phyloP scores from a whole-genome alignment of 2,329 filamentous ascomycete genomes.

The Bipolaris bicolor region DNA sequence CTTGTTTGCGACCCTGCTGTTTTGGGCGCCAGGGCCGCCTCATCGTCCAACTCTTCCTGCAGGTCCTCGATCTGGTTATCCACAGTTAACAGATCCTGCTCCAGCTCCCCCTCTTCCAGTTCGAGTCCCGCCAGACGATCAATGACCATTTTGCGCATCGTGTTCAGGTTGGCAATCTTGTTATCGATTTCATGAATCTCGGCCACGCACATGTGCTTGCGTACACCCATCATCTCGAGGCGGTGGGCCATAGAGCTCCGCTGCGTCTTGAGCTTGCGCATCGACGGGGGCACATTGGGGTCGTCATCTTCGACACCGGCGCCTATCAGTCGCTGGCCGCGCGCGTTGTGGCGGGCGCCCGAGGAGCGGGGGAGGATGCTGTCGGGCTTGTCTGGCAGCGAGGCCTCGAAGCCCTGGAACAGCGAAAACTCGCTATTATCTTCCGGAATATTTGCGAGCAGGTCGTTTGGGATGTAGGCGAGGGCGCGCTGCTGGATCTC shows the following conservation, averaged over 20 bases:
- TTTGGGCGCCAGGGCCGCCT: slow-evolving; percentile 53
- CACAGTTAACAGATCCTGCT: slow-evolving; percentile 75
- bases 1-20: slow-evolving; percentile 49
- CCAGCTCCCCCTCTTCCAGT: slow-evolving; percentile 86
- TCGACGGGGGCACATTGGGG: slow-evolving; percentile 65
- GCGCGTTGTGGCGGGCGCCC: slow-evolving; percentile 70
- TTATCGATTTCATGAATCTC: slow-evolving; percentile 97
- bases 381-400: slow-evolving; percentile 71
- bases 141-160: slow-evolving; percentile 89
- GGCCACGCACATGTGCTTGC: slow-evolving; percentile 96
- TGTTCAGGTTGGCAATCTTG: slow-evolving; percentile 91
- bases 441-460: slow-evolving; percentile 88
- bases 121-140: slow-evolving; percentile 86
- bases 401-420: slow-evolving; percentile 95
- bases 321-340: slow-evolving; percentile 75
- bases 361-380: slow-evolving; percentile 58
- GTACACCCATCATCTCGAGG: slow-evolving; percentile 86
- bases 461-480: slow-evolving; percentile 85
- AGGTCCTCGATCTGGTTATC: slow-evolving; percentile 68
- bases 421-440: slow-evolving; percentile 85
- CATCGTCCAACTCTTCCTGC: slow-evolving; percentile 63
- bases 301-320: slow-evolving; percentile 63
- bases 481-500: slow-evolving; percentile 96
- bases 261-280: slow-evolving; percentile 79
- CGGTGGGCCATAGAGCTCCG: slow-evolving; percentile 80